Evolutionary conservation across 2,329 filamentous ascomycete genomes (phyloP), one percentile per base, ranked within the genome.

Genomic region (Colletotrichum horii): DNA sequence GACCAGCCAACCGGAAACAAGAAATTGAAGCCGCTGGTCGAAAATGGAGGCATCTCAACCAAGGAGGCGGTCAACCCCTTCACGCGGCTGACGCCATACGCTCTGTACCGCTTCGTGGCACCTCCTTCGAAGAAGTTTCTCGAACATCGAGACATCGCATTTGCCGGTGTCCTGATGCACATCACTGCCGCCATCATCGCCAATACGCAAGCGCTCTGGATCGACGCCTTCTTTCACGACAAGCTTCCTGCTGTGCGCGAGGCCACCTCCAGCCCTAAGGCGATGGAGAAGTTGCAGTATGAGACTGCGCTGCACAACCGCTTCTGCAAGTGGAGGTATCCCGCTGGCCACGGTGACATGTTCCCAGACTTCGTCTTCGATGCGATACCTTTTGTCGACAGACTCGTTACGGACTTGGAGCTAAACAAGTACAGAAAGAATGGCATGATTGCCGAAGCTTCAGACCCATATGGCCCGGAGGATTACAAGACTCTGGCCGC

Each of bases 311-410:
- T 95, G 62, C 88, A 93, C 80, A 92, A 89, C 24, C 91, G 93
- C 48, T 96, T 93, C 81, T 93, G 93, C 6, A 91, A 89, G 77
- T 93, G 93, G 89, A 88, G 94, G 30, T 94, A 94, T 79, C 91
- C 93, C 1, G 88, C 86, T 5, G 94, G 93, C 0, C 92, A 91
- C 79, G 93, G 93, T 2, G 87, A 85, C 52, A 88, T 87, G 80
- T 87, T 89, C 74, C 93, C 93, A 0, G 94, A 95, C 81, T 93
- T 96, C 78, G 92, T 94, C 22, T 96, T 96, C 80, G 95, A 97
- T 82, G 90, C 90, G 0, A 82, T 96, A 70, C 94, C 94, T 6
- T 97, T 95, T 74, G 81, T 95, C 22, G 94, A 96, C 82, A 80
- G 93, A 80, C 82, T 96, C 80, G 81, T 94, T 75, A 84, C 85